A percentile compares a stretch with the other conserved stretches of the same genome.
phyloP scores from a whole-genome alignment of 2,329 filamentous ascomycete species.

The Trichoderma atrobrunneum region DNA sequence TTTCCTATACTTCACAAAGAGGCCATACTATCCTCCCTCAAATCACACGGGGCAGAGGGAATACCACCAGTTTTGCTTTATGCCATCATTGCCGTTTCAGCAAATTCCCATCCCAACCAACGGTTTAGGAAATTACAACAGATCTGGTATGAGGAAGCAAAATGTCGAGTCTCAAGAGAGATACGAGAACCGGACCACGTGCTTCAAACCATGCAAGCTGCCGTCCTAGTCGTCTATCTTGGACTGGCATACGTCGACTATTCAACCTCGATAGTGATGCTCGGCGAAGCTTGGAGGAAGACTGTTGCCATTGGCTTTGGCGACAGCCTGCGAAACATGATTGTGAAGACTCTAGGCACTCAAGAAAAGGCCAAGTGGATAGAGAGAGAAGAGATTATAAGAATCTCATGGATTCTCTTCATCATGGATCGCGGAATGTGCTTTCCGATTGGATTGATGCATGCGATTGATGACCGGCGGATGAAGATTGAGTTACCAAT shows the following conservation, averaged over 20 bases:
- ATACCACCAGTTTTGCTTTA: slow-evolving; percentile 19
- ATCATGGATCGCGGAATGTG: slow-evolving; percentile 27
- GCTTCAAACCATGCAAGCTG: slow-evolving; percentile 25
- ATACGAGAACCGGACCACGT: slow-evolving; percentile 21
- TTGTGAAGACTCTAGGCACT: slow-evolving; percentile 18
- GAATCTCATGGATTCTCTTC: slow-evolving; percentile 27
- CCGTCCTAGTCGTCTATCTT: slow-evolving; percentile 26
- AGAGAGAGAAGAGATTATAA: slow-evolving; percentile 24
- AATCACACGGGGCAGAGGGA: not conserved
- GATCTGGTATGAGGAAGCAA: slow-evolving; percentile 25
- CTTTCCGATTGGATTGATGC: slow-evolving; percentile 26
- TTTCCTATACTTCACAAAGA: slow-evolving; percentile 25
- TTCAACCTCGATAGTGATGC: slow-evolving; percentile 23
- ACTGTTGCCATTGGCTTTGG: slow-evolving; percentile 24
- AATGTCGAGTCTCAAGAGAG: slow-evolving; percentile 19
- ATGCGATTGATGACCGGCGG: slow-evolving; percentile 27
- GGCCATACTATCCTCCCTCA: not conserved
- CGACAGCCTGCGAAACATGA: slow-evolving; percentile 6
- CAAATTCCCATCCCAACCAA: slow-evolving; percentile 23
- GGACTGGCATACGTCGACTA: slow-evolving; percentile 23
- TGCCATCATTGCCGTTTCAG: slow-evolving; percentile 24
- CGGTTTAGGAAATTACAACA: slow-evolving; percentile 22
- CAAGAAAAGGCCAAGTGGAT: slow-evolving; percentile 19
- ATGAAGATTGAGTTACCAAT: slow-evolving; percentile 27
- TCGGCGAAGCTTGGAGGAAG: slow-evolving; percentile 28